A percentile compares a stretch with the other conserved stretches of the same genome.
Conservation (phyloP, 2,329 filamentous ascomycete species). For the Botrytis elliptica region DNA sequence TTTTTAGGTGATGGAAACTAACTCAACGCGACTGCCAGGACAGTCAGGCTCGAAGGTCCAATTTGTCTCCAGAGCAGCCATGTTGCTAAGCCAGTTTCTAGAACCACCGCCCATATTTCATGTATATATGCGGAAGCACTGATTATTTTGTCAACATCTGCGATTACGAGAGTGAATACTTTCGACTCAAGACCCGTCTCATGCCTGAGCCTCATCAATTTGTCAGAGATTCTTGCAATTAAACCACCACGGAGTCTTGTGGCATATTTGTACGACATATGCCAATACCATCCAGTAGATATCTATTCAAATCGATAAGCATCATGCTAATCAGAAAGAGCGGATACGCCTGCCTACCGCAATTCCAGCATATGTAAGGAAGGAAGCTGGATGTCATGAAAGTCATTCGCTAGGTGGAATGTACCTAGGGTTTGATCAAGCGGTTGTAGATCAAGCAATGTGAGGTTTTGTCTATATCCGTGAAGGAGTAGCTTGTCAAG, state of each 20-base stretch:
- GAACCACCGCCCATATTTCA: conserved; percentile 32
- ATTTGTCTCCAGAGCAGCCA: conserved; percentile 37
- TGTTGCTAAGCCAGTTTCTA: conserved; percentile 35
- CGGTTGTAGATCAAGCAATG: no score
- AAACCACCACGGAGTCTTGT: background rate
- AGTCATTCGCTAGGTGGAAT: no score
- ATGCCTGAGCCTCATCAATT: background rate
- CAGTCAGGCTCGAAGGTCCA: conserved; percentile 28
- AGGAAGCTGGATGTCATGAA: no score
- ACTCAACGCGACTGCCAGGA: conserved; percentile 23
- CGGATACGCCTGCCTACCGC: background rate
- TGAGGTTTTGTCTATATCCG: background rate
- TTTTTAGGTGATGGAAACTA: background rate
- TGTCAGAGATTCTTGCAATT: background rate
- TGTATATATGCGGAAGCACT: conserved; percentile 36
- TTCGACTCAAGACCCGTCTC: conserved; percentile 26
- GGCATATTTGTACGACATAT: background rate
- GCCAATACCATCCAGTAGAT: background rate
- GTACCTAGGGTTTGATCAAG: no score
- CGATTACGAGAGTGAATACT: conserved; percentile 37
- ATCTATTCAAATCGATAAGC: background rate
- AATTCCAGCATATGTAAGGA: background rate
- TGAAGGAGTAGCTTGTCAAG: conserved; percentile 26
- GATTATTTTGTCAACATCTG: conserved; percentile 31
- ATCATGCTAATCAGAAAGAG: background rate